These are phyloP conservation scores for Exsudoporus frostii DNA, from an alignment of 768 basidiomycete species.

Conservation along the genomic window DNA sequence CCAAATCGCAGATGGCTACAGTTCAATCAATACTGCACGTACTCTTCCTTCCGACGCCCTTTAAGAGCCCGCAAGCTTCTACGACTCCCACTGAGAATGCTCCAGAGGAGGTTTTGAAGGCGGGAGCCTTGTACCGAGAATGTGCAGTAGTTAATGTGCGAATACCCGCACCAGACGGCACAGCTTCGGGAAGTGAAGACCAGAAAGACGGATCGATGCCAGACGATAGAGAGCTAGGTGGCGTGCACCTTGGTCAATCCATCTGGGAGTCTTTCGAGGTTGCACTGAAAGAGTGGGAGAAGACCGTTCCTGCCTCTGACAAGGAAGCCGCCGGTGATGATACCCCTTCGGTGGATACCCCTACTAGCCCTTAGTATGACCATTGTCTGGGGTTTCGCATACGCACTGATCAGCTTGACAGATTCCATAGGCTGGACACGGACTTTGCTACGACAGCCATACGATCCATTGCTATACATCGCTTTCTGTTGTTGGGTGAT, in stretches of 20 bases:
- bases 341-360: conserved; percentile 24
- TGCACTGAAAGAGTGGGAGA: conserved; percentile 67
- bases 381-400: not conserved
- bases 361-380: conserved; percentile 15
- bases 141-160: conserved; percentile 59
- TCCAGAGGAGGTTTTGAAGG: conserved; percentile 66
- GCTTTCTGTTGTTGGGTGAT: conserved; percentile 4
- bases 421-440: not conserved
- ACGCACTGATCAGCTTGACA: conserved; percentile 1
- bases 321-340: conserved; percentile 20
- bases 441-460: not conserved
- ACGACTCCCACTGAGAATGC: conserved; percentile 11
- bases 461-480: not conserved
- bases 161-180: conserved; percentile 31
- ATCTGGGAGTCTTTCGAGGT: conserved; percentile 79
- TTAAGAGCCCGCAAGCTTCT: conserved; percentile 47
- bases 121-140: conserved; percentile 74
- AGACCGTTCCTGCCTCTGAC: conserved; percentile 22
- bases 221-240: conserved; percentile 71
- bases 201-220: conserved; percentile 37
- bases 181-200: conserved; percentile 23
- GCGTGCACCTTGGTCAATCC: conserved; percentile 60
- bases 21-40: conserved; percentile 80
- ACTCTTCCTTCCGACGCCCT: conserved; percentile 78
- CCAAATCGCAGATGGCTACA: conserved; percentile 61